Base-by-base conservation (phyloP, 2,329 filamentous ascomycete genomes). In the Curvularia sp. region DNA sequence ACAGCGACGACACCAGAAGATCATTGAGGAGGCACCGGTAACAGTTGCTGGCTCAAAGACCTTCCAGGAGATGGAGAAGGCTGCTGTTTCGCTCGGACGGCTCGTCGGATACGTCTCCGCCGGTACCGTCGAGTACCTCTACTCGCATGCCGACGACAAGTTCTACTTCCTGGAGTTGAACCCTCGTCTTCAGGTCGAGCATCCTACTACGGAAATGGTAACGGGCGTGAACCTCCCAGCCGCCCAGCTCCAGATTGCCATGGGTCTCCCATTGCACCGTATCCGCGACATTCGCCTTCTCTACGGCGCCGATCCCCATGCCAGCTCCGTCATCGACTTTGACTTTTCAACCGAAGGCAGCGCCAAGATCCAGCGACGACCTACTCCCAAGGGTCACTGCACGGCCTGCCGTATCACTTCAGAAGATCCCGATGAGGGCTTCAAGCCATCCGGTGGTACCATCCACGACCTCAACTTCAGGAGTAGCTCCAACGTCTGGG, bases 91-190 rank as follows among this genome's bases (percentile, higher is more conserved):
- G 69, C 87, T 99, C 34, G 95, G 95, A 72, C 90, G 87, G 76
- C 87, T 99, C 39, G 95, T 99, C 75, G 95, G 95, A 70, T 99
- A 99, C 81, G 96, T 99, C 71, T 99, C 95, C 13, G 95, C 95
- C 21, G 95, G 95, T 84, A 99, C 95, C 30, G 96, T 99, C 60
- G 95, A 99, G 82, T 99, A 99, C 79, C 87, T 99, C 48, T 99
- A 99, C 84, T 99, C 95, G 41, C 93, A 99, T 80, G 84, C 92
- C 18, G 95, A 99, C 69, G 93, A 98, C 85, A 95, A 97, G 80
- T 99, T 99, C 83, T 99, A 98, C 86, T 99, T 99, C 84, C 84
- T 99, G 66, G 95, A 99, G 82, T 82, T 99, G 75, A 99, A 99
- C 83, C 95, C 95, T 49, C 92, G 95, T 92, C 90, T 99, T 54